phyloP scores from a whole-genome alignment of 495 filamentous ascomycete species.

The Penicillium tannophilum region DNA sequence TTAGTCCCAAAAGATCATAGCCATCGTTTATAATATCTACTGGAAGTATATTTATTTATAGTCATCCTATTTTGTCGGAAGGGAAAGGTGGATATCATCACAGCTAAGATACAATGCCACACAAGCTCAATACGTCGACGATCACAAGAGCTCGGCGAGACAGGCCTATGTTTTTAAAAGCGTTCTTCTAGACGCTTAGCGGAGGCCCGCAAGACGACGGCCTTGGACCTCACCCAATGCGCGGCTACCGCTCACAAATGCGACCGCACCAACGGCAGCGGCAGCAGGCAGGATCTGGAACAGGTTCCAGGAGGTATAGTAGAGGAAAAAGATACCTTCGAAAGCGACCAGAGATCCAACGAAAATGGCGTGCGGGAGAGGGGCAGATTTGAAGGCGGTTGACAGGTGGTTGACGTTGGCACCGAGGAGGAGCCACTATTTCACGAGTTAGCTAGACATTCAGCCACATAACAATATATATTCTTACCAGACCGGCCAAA shows the following conservation, averaged over 20 bases:
- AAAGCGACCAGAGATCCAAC: constrained; percentile 81
- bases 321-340: constrained; percentile 92
- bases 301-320: constrained; percentile 91
- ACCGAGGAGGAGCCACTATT: constrained; percentile 76
- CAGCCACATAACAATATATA: background rate
- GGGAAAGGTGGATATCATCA: constrained; percentile 18
- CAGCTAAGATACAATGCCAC: constrained; percentile 28
- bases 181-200: constrained; percentile 47
- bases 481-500: constrained; percentile 68
- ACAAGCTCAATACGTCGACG: background rate
- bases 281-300: constrained; percentile 85
- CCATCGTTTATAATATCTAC: background rate
- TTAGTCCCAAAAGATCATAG: background rate
- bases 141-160: background rate
- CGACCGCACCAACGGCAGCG: constrained; percentile 64
- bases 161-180: background rate
- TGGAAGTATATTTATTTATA: background rate
- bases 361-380: constrained; percentile 78
- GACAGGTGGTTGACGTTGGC: constrained; percentile 81
- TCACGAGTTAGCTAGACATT: constrained; percentile 15
- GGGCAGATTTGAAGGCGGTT: constrained; percentile 70
- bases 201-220: constrained; percentile 75
- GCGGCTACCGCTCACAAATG: constrained; percentile 87
- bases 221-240: constrained; percentile 92
- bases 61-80: background rate